Evolutionary conservation across 2,329 filamentous ascomycete genomes (phyloP).

Genomic region (Tolypocladium pustulatum): DNA sequence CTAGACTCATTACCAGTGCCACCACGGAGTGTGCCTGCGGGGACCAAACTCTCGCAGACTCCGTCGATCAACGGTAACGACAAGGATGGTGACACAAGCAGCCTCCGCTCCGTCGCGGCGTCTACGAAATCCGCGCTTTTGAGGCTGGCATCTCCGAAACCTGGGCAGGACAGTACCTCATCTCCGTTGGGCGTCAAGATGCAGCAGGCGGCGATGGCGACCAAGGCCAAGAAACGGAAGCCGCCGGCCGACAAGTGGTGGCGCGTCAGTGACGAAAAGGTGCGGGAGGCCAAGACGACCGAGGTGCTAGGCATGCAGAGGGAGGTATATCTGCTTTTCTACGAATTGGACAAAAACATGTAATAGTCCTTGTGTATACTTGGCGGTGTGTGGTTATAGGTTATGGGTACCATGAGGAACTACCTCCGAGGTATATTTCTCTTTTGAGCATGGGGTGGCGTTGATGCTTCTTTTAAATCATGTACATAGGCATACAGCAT

Average conservation of each 20-base stretch:
- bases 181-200: constrained; percentile 9
- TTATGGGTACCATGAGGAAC: neutral
- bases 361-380: constrained; percentile 2
- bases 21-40: constrained; percentile 21
- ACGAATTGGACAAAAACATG: constrained; percentile 61
- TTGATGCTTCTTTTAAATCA: neutral
- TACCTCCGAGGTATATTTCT: neutral
- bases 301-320: constrained; percentile 90
- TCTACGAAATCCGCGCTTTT: constrained; percentile 45
- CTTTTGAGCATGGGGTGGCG: neutral
- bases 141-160: constrained; percentile 30
- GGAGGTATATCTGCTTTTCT: constrained; percentile 94
- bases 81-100: constrained; percentile 38
- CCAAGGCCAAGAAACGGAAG: constrained; percentile 45
- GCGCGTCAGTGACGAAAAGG: constrained; percentile 94
- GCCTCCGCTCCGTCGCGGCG: constrained; percentile 44
- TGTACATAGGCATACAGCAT: neutral
- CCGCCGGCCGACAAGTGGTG: constrained; percentile 67
- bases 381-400: neutral
- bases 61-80: constrained; percentile 19
- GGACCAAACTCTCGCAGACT: constrained; percentile 14
- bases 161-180: constrained; percentile 12
- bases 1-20: constrained; percentile 19
- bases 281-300: constrained; percentile 85
- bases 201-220: constrained; percentile 10